phyloP scores from a whole-genome alignment of 75 land plant genomes.

The Cunninghamia lanceolata region DNA sequence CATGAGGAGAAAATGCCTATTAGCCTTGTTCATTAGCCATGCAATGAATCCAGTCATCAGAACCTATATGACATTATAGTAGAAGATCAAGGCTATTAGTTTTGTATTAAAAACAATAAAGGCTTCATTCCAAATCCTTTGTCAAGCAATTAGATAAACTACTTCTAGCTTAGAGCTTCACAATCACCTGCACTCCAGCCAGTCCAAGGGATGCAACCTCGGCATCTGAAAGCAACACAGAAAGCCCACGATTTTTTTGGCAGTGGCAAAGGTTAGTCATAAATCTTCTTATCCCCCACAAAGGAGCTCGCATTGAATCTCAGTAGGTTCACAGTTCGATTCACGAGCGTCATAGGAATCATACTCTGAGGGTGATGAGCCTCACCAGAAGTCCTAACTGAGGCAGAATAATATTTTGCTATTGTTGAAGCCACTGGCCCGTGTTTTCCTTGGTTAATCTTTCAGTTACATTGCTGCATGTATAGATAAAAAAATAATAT shows the following conservation, averaged over 20 bases:
- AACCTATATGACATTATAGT: slow-evolving; percentile 34
- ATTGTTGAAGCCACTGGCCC: no score
- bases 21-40: slow-evolving; percentile 68
- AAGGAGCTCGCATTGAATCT: slow-evolving; percentile 71
- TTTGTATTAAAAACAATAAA: background rate
- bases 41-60: slow-evolving; percentile 64
- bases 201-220: no score
- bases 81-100: background rate
- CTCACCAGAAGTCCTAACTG: slow-evolving; percentile 55
- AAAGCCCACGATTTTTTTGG: slow-evolving; percentile 38
- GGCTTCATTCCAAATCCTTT: background rate
- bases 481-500: no score
- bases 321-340: slow-evolving; percentile 43
- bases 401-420: slow-evolving; percentile 58
- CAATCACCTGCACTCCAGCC: no score
- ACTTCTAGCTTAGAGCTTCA: background rate
- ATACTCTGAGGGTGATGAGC: slow-evolving; percentile 58
- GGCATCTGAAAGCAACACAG: slow-evolving; percentile 63
- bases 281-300: slow-evolving; percentile 61
- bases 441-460: no score
- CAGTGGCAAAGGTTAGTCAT: slow-evolving; percentile 68
- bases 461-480: no score
- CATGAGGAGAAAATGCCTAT: slow-evolving; percentile 71
- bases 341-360: slow-evolving; percentile 60
- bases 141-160: background rate